Percentiles rank a stretch among this genome's conserved stretches.
Evolutionary conservation across 768 basidiomycete genomes (phyloP).

Genomic region (Fibroporia radiculosa): DNA sequence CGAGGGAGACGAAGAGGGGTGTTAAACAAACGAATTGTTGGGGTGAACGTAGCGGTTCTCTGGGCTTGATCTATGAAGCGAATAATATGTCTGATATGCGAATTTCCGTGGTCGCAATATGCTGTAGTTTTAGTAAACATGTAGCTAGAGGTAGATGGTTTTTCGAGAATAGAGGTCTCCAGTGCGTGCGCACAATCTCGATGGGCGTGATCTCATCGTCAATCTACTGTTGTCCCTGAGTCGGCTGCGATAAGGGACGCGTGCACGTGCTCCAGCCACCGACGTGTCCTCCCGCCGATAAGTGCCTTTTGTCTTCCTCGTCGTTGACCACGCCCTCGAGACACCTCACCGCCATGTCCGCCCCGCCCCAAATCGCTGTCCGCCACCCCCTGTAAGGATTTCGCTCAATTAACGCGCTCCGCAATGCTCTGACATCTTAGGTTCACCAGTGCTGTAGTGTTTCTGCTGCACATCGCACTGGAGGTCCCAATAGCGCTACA

Average conservation of each 20-base stretch:
- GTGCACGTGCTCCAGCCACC: neutral
- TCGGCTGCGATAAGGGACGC: neutral
- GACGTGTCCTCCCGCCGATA: neutral
- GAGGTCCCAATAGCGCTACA: slow-evolving; percentile 75
- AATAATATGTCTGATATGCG: too few relatives aligned
- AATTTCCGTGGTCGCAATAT: neutral
- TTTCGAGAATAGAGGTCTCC: neutral
- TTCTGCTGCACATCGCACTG: slow-evolving; percentile 72
- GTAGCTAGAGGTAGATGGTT: neutral
- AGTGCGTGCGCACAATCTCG: too few relatives aligned
- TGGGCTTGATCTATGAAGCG: too few relatives aligned
- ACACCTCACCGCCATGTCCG: slow-evolving; percentile 11
- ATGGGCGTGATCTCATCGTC: too few relatives aligned
- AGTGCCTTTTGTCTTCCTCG: neutral
- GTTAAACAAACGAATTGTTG: neutral
- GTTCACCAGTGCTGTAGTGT: slow-evolving; percentile 49
- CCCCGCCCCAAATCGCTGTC: slow-evolving; percentile 1
- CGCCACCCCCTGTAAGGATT: slow-evolving; percentile 15
- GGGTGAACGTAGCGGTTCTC: neutral
- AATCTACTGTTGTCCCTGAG: neutral
- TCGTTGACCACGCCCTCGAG: neutral
- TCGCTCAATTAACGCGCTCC: neutral
- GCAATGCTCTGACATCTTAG: neutral
- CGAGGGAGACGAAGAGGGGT: slow-evolving; percentile 15
- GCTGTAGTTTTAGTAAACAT: neutral